Percentiles rank a stretch among this genome's conserved stretches.
phyloP scores from a whole-genome alignment of 768 basidiomycete genomes.

The Trametes coccinea region DNA sequence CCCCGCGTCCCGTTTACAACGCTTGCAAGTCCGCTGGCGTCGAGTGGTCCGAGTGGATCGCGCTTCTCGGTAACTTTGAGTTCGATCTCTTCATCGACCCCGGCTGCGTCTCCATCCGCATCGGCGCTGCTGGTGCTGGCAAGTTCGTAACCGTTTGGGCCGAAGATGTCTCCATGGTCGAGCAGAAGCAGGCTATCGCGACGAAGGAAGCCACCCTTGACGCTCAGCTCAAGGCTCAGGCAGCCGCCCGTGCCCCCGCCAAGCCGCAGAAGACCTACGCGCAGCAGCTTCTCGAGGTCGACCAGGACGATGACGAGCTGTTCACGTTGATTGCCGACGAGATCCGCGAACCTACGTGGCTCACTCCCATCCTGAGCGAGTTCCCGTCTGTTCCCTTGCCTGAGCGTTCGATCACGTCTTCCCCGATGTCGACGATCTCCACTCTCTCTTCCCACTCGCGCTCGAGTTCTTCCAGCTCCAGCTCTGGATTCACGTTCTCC shows the following conservation, averaged over 20 bases:
- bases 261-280: conserved; percentile 59
- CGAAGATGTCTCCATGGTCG: conserved; percentile 41
- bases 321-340: conserved; percentile 77
- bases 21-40: conserved; percentile 70
- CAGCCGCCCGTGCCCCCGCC: conserved; percentile 25
- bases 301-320: conserved; percentile 69
- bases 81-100: conserved; percentile 84
- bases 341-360: conserved; percentile 66
- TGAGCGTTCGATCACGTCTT: conserved; percentile 42
- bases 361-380: conserved; percentile 60
- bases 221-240: conserved; percentile 26
- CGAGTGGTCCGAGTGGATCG: conserved; percentile 83
- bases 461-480: conserved; percentile 63
- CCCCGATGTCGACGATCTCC: conserved; percentile 41
- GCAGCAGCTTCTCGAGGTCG: conserved; percentile 72
- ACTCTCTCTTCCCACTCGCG: conserved; percentile 57
- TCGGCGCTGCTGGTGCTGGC: conserved; percentile 44
- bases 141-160: conserved; percentile 70
- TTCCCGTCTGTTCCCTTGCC: conserved; percentile 48
- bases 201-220: conserved; percentile 24
- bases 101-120: conserved; percentile 71
- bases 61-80: conserved; percentile 63
- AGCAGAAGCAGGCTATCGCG: conserved; percentile 27
- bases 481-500: conserved; percentile 73
- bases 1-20: conserved; percentile 69